Percentiles rank a stretch among this genome's conserved stretches.
phyloP scores from a whole-genome alignment of 2,329 filamentous ascomycete species.

The Coleophoma cylindrospora region DNA sequence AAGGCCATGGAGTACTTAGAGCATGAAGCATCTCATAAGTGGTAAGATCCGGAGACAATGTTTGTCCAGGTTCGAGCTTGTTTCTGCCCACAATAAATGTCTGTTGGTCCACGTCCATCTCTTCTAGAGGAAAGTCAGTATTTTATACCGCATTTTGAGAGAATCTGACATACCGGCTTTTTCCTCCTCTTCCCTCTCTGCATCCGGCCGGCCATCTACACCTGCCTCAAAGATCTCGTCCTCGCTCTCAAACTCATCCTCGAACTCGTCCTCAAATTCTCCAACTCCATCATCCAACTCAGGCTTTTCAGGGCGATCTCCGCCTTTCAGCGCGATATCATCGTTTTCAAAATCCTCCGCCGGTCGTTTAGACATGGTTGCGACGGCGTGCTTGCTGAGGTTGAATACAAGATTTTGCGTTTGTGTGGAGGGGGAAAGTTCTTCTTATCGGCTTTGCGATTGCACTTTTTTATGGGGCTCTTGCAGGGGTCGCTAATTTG shows the following conservation, averaged over 20 bases:
- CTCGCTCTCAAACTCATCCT: conserved; percentile 84
- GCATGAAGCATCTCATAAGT: conserved; percentile 98
- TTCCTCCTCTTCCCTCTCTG: conserved; percentile 87
- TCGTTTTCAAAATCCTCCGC: conserved; percentile 43
- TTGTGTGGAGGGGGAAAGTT: conserved; percentile 2
- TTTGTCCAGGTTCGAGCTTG: conserved; percentile 86
- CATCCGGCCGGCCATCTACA: conserved; percentile 87
- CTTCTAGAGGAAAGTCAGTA: conserved; percentile 39
- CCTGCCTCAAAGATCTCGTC: conserved; percentile 94
- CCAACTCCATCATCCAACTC: conserved; percentile 63
- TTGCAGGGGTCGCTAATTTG: background rate
- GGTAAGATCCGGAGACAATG: conserved; percentile 83
- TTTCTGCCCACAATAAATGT: conserved; percentile 95
- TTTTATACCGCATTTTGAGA: conserved; percentile 1
- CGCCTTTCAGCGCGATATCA: conserved; percentile 51
- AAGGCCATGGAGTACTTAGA: conserved; percentile 92
- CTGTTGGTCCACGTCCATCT: conserved; percentile 90
- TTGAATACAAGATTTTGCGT: no score
- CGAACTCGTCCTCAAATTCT: conserved; percentile 94
- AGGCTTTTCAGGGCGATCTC: conserved; percentile 57
- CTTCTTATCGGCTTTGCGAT: no score
- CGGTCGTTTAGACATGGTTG: conserved; percentile 53
- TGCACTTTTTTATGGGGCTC: background rate
- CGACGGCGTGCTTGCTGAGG: background rate
- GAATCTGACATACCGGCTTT: conserved; percentile 50